Evolutionary conservation across 257 asterid species (phyloP).

Genomic region (Fraxinus anomala): DNA sequence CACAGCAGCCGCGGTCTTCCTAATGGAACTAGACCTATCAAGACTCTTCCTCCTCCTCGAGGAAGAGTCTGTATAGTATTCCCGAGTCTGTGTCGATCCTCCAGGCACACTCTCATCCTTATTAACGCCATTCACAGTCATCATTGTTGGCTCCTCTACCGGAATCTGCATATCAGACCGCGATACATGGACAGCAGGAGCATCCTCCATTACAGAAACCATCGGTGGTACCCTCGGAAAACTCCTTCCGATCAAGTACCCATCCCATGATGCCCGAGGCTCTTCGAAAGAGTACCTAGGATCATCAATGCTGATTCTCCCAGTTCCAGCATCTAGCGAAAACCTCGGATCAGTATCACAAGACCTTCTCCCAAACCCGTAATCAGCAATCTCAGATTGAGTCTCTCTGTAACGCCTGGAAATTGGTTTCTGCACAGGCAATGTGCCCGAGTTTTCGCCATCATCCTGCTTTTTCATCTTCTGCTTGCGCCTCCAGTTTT

Average conservation of each 20-base stretch:
- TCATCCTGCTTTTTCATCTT: conserved; percentile 60
- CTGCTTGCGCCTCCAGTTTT: conserved; percentile 81
- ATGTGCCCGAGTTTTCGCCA: conserved; percentile 52
- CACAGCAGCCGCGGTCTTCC: conserved; percentile 79
- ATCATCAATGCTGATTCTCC: conserved; percentile 78
- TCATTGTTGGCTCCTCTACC: conserved; percentile 47
- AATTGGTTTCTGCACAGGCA: conserved; percentile 72
- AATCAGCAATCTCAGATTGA: conserved; percentile 86
- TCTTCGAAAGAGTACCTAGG: conserved; percentile 78
- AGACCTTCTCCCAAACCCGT: conserved; percentile 83
- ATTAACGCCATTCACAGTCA: conserved; percentile 14
- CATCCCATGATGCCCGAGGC: conserved; percentile 94
- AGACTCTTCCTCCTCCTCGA: conserved; percentile 86
- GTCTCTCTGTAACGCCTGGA: conserved; percentile 71
- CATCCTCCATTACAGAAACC: conserved; percentile 79
- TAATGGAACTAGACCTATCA: conserved; percentile 80
- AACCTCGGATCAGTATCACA: conserved; percentile 82
- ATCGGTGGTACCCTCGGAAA: conserved; percentile 71
- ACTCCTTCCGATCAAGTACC: conserved; percentile 61
- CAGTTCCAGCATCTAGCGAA: conserved; percentile 75
- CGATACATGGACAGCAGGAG: conserved; percentile 46
- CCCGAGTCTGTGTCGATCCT: conserved; percentile 75
- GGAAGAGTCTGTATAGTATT: conserved; percentile 74
- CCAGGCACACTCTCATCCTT: conserved; percentile 65
- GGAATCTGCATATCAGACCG: conserved; percentile 70